phyloP scores from a whole-genome alignment of 106 monocot genomes.

The Alisma plantagoaquatica region DNA sequence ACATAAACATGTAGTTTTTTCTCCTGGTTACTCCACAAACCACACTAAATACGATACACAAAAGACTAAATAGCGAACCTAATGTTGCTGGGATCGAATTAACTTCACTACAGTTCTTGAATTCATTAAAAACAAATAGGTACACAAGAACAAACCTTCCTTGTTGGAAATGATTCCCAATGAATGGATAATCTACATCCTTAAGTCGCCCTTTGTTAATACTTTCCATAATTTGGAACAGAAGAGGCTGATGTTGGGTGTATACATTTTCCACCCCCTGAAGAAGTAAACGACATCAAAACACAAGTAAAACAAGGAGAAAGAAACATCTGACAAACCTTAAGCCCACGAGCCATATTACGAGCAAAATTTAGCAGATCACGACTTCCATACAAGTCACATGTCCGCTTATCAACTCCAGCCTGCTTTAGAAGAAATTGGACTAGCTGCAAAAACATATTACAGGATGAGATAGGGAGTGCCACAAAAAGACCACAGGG shows the following conservation, averaged over 20 bases:
- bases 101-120: not conserved
- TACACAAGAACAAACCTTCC: conserved; percentile 87
- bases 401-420: conserved; percentile 65
- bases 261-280: conserved; percentile 99
- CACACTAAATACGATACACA: no score
- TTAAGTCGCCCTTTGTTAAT: conserved; percentile 73
- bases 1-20: no score
- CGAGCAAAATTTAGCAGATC: conserved; percentile 68
- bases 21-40: no score
- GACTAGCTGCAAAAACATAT: conserved; percentile 32
- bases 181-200: conserved; percentile 88
- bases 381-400: conserved; percentile 68
- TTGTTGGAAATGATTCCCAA: conserved; percentile 95
- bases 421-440: conserved; percentile 76
- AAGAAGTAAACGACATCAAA: not conserved
- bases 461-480: not conserved
- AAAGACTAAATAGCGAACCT: no score
- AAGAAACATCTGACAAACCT: conserved; percentile 27
- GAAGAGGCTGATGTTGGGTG: conserved; percentile 96
- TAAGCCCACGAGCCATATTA: conserved; percentile 75
- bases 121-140: not conserved
- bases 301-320: not conserved
- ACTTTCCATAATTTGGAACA: conserved; percentile 93
- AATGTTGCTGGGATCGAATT: no score
- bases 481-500: not conserved